Percentiles rank a stretch among this genome's conserved stretches.
Conservation (phyloP, 345 rosid genomes). For the Eucalyptus erythrocorys region DNA sequence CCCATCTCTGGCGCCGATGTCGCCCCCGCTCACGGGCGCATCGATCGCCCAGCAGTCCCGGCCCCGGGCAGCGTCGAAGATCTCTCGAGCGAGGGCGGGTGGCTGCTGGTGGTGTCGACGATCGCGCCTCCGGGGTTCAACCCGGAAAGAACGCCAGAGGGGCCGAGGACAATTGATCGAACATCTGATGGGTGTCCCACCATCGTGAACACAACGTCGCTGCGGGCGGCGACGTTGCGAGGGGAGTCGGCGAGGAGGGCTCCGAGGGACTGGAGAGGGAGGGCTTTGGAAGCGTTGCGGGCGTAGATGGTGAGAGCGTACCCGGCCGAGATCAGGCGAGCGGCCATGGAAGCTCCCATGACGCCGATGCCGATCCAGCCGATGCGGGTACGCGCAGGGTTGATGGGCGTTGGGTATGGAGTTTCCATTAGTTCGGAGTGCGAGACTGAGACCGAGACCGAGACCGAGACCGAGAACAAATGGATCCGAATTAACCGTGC, state of each 20-base stretch:
- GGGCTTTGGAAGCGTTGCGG: slow-evolving; percentile 49
- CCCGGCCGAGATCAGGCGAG: slow-evolving; percentile 64
- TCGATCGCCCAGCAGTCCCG: slow-evolving; percentile 59
- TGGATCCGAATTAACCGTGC: neutral
- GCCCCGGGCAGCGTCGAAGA: slow-evolving; percentile 27
- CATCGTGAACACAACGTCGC: slow-evolving; percentile 72
- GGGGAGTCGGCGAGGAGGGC: slow-evolving; percentile 39
- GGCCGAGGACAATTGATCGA: slow-evolving; percentile 42
- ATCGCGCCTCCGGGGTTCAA: slow-evolving; percentile 47
- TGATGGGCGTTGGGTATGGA: slow-evolving; percentile 41
- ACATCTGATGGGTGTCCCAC: slow-evolving; percentile 75
- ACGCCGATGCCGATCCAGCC: slow-evolving; percentile 90
- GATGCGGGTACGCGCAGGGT: slow-evolving; percentile 36
- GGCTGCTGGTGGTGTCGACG: slow-evolving; percentile 64
- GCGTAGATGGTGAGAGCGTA: slow-evolving; percentile 54
- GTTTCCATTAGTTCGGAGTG: slow-evolving; percentile 26
- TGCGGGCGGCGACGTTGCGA: slow-evolving; percentile 21
- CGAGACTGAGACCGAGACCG: neutral
- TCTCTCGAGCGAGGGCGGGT: slow-evolving; percentile 56
- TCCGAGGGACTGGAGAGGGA: slow-evolving; percentile 44
- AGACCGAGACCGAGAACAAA: neutral
- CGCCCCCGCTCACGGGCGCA: slow-evolving; percentile 72
- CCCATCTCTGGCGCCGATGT: slow-evolving; percentile 64
- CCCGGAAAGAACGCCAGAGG: slow-evolving; percentile 38
- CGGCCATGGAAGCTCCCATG: slow-evolving; percentile 85